A percentile compares a stretch with the other conserved stretches of the same genome.
Conservation (phyloP, 2,329 filamentous ascomycete species). For the Hymenoscyphus fraxineus region DNA sequence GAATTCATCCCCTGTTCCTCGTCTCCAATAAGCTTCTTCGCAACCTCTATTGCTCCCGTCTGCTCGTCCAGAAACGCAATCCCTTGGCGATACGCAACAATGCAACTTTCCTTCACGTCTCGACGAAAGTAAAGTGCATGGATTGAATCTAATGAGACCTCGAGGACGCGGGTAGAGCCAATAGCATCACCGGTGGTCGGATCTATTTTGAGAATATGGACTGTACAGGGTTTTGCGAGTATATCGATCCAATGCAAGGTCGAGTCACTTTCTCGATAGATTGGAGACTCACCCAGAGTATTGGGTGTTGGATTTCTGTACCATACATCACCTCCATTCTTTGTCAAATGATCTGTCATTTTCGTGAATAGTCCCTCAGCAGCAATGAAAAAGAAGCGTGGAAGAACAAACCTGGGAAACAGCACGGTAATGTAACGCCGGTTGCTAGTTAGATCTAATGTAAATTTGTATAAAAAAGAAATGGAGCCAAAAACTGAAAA, state of each 20-base stretch:
- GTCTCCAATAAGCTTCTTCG: conserved; percentile 8
- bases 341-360: conserved; percentile 1
- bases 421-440: background rate
- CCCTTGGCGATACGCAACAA: conserved; percentile 6
- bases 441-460: background rate
- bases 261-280: conserved; percentile 7
- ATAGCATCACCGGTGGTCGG: background rate
- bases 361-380: background rate
- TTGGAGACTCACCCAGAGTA: conserved; percentile 9
- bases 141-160: conserved; percentile 8
- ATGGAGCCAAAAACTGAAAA: background rate
- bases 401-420: background rate
- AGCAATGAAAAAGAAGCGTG: background rate
- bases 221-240: conserved; percentile 7
- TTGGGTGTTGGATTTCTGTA: conserved; percentile 7
- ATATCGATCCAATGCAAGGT: conserved; percentile 13
- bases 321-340: conserved; percentile 7
- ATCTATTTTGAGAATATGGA: conserved; percentile 14
- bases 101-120: conserved; percentile 17
- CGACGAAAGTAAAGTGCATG: conserved; percentile 5
- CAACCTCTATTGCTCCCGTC: conserved; percentile 5
- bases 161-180: conserved; percentile 3
- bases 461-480: background rate
- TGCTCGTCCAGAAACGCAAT: conserved; percentile 10
- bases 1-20: conserved; percentile 4